phyloP scores from a whole-genome alignment of 495 filamentous ascomycete genomes.

The Penicillium lividum region DNA sequence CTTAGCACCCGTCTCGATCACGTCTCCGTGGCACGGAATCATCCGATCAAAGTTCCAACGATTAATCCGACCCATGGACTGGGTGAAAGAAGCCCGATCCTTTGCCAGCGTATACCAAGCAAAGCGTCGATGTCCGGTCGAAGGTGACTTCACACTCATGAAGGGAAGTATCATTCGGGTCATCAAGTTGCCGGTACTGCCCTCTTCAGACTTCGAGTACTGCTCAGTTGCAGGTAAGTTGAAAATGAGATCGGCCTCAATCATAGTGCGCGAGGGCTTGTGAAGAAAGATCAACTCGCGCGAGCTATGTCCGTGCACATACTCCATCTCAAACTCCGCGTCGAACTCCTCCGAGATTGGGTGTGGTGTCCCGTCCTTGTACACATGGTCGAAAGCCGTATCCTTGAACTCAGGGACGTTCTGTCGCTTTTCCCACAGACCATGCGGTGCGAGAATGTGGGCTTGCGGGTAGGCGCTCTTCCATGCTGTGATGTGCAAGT shows the following conservation, averaged over 20 bases:
- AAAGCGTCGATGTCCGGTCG: slow-evolving; percentile 76
- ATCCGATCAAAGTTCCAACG: slow-evolving; percentile 85
- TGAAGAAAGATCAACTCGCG: slow-evolving; percentile 87
- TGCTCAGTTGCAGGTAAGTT: slow-evolving; percentile 89
- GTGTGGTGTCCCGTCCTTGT: slow-evolving; percentile 49
- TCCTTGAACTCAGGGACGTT: slow-evolving; percentile 63
- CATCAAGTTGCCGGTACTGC: slow-evolving; percentile 55
- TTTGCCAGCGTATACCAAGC: slow-evolving; percentile 74
- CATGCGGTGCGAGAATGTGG: slow-evolving; percentile 79
- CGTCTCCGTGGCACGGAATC: slow-evolving; percentile 93
- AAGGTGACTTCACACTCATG: slow-evolving; percentile 56
- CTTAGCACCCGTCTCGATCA: slow-evolving; percentile 75
- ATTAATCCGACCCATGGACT: slow-evolving; percentile 66
- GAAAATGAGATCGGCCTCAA: slow-evolving; percentile 90
- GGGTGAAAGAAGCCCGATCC: slow-evolving; percentile 67
- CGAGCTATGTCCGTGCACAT: slow-evolving; percentile 75
- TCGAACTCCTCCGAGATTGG: slow-evolving; percentile 77
- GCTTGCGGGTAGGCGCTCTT: slow-evolving; percentile 74
- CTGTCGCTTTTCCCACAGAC: slow-evolving; percentile 80
- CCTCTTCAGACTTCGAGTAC: slow-evolving; percentile 64
- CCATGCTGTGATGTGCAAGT: slow-evolving; percentile 88
- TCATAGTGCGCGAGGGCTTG: slow-evolving; percentile 77
- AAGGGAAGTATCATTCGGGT: slow-evolving; percentile 64
- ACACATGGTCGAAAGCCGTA: slow-evolving; percentile 69
- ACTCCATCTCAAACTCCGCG: slow-evolving; percentile 82